phyloP scores from a whole-genome alignment of 306 rosid species.

The Cucumis sativus region DNA sequence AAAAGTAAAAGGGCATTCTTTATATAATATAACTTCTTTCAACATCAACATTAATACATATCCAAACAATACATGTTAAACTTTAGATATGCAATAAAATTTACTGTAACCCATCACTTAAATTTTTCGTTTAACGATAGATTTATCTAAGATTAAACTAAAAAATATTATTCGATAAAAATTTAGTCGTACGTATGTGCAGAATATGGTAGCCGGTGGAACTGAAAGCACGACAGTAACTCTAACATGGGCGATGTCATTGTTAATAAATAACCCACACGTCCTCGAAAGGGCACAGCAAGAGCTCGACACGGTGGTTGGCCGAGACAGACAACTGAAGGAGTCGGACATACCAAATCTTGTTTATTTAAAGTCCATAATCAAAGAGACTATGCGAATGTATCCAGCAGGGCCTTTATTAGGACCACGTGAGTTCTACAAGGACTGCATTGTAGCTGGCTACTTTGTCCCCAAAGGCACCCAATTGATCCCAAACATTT shows the following conservation, averaged over 20 bases:
- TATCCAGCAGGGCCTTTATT: constrained; percentile 34
- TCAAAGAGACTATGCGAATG: constrained; percentile 42
- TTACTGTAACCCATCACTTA: too few relatives aligned
- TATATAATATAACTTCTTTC: too few relatives aligned
- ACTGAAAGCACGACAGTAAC: constrained; percentile 12
- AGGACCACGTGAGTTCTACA: constrained; percentile 16
- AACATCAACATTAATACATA: too few relatives aligned
- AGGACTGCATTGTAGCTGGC: constrained; percentile 40
- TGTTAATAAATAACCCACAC: constrained; percentile 12
- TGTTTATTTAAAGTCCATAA: constrained; percentile 27
- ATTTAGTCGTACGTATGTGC: too few relatives aligned
- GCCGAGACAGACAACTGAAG: neutral
- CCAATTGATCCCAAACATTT: constrained; percentile 23
- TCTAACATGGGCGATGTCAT: constrained; percentile 14
- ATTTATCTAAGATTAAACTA: too few relatives aligned
- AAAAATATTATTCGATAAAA: too few relatives aligned
- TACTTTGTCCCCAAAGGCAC: constrained; percentile 28
- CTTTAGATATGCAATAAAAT: too few relatives aligned
- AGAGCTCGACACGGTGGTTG: constrained; percentile 15
- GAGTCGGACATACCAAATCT: constrained; percentile 22
- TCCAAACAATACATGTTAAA: too few relatives aligned
- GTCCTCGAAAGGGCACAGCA: neutral
- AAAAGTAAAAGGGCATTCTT: too few relatives aligned
- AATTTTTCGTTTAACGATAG: too few relatives aligned
- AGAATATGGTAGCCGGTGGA: constrained; percentile 14